A percentile compares a stretch with the other conserved stretches of the same genome.
phyloP scores from a whole-genome alignment of 495 filamentous ascomycete genomes.

The Melanomma pulvis-pyrius region DNA sequence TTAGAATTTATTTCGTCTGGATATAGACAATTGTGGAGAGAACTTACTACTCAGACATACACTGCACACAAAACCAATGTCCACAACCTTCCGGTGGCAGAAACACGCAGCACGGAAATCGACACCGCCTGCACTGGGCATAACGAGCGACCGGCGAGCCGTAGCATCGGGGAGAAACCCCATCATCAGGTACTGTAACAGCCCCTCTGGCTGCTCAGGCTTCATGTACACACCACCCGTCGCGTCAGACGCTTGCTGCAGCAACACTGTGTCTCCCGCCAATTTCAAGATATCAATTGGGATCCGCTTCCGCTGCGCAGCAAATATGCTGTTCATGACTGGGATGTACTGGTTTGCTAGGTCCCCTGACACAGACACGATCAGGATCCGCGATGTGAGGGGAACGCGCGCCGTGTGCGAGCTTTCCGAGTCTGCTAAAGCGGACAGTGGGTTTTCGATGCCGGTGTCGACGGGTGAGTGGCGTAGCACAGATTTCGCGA shows the following conservation, averaged over 20 bases:
- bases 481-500: conserved; percentile 63
- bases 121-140: conserved; percentile 81
- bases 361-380: conserved; percentile 77
- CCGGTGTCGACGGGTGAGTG: conserved; percentile 36
- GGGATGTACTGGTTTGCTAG: conserved; percentile 91
- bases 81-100: conserved; percentile 88
- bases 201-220: conserved; percentile 62
- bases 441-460: conserved; percentile 38
- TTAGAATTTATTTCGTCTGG: not conserved
- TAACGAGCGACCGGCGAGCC: conserved; percentile 64
- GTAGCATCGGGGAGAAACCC: conserved; percentile 81
- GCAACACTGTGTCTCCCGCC: conserved; percentile 82
- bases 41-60: conserved; percentile 84
- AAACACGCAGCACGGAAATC: conserved; percentile 98
- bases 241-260: conserved; percentile 91
- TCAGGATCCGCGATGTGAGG: conserved; percentile 71
- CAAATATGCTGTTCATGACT: conserved; percentile 97
- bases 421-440: conserved; percentile 42
- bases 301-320: conserved; percentile 80
- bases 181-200: conserved; percentile 94
- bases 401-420: conserved; percentile 40
- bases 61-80: conserved; percentile 92
- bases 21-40: not conserved
- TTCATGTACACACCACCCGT: conserved; percentile 86
- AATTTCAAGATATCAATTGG: conserved; percentile 90